Evolutionary conservation across 768 basidiomycete genomes (phyloP), one percentile per base, ranked within the genome.

Genomic region (Tylopilus intermedius): DNA sequence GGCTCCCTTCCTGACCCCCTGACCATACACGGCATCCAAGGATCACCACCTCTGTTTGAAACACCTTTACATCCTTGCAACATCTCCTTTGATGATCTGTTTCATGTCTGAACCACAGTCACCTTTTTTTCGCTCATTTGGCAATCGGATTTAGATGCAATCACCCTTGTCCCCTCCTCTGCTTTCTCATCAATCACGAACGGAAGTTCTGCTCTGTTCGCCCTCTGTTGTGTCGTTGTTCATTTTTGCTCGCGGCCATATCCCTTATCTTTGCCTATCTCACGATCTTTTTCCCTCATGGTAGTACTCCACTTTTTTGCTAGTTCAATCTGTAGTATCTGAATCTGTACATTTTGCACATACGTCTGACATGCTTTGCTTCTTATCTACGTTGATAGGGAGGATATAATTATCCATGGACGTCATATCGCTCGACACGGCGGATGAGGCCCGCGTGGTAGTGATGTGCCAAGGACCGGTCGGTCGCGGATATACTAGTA

Each of bases 61-160:
- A 24, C 24, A 24, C 24, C 24, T 24, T 24, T 24, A 5, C 5
- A 24, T 24, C 24, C 24, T 24, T 24, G 24, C 24, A 24, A 24
- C 24, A 24, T 24, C 24, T 24, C 24, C 24, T 24, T 24, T 24
- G 24, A 24, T 24, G 24, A 24, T 24, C 24, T 24, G 24, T 24
- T 24, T 24, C 24, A 24, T 24, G 24, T 24, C 24, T 24, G 24
- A 24, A 24, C 24, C 24, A 18, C 18, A 35, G 30, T 60, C 22
- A 46, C 33, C 27, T 30, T 49, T 14, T 39, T 27, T 43, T 47
- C 45, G 11, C 29, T 30, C 33, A 40, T 32, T 30, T 39, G 49
- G 46, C 26, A 38, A 47, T 45, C 32, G 60, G 56, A 59, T 55
- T 27, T 61, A 55, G 60, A 61, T 47, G 46, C 43, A 47, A 37